Conservation (phyloP, 306 rosid genomes). For the Boehmeria nivea region DNA sequence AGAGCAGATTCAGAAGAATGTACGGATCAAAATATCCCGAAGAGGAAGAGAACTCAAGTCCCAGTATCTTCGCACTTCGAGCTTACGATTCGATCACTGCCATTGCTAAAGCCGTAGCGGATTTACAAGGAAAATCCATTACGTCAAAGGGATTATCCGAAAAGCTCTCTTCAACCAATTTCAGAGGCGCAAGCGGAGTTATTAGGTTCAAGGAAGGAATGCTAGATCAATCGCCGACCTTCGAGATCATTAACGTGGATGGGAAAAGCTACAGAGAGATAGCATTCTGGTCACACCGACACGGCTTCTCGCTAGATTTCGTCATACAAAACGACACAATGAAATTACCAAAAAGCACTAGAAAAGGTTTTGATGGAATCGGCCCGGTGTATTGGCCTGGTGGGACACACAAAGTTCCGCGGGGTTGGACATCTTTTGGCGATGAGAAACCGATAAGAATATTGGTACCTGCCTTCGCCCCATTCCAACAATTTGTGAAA, state of each 20-base stretch:
- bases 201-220: slow-evolving; percentile 29
- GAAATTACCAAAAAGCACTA: neutral
- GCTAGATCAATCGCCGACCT: slow-evolving; percentile 17
- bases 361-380: neutral
- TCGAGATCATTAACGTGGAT: slow-evolving; percentile 45
- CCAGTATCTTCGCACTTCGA: slow-evolving; percentile 45
- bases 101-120: slow-evolving; percentile 26
- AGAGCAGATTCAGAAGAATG: slow-evolving; percentile 31
- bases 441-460: slow-evolving; percentile 24
- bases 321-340: neutral
- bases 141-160: slow-evolving; percentile 16
- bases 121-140: slow-evolving; percentile 21
- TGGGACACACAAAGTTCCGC: slow-evolving; percentile 25
- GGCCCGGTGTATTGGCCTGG: slow-evolving; percentile 40
- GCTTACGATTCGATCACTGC: slow-evolving; percentile 42
- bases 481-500: slow-evolving; percentile 46
- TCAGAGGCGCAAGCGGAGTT: slow-evolving; percentile 40
- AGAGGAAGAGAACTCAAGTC: slow-evolving; percentile 46
- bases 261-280: slow-evolving; percentile 44
- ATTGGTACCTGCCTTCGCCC: slow-evolving; percentile 41
- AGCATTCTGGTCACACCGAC: slow-evolving; percentile 46
- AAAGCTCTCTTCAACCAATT: slow-evolving; percentile 21
- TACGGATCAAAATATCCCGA: slow-evolving; percentile 38
- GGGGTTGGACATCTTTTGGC: slow-evolving; percentile 20
- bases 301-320: slow-evolving; percentile 32